Percentiles rank a stretch among this genome's conserved stretches.
phyloP scores from a whole-genome alignment of 164 flowering plant genomes.

The Malania oleifera region DNA sequence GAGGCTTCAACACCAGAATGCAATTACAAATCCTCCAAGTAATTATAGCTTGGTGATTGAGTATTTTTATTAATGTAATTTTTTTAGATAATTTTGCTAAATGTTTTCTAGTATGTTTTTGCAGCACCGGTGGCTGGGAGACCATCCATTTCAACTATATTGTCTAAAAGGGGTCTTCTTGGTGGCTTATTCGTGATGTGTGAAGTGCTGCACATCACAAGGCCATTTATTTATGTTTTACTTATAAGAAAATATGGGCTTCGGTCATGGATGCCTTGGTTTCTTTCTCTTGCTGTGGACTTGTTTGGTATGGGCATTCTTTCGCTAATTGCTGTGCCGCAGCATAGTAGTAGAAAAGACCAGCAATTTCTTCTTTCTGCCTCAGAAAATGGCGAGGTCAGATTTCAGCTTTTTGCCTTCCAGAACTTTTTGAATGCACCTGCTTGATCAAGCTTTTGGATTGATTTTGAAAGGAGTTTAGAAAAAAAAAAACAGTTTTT shows the following conservation, averaged over 20 bases:
- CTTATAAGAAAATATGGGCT: conserved; percentile 78
- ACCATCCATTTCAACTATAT: conserved; percentile 53
- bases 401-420: conserved; percentile 1
- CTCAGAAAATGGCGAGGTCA: conserved; percentile 77
- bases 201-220: conserved; percentile 62
- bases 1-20: conserved; percentile 44
- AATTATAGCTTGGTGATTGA: conserved; percentile 6
- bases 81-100: not conserved
- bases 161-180: conserved; percentile 64
- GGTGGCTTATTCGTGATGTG: conserved; percentile 66
- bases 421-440: not conserved
- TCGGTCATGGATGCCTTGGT: conserved; percentile 92
- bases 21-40: conserved; percentile 45
- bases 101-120: conserved; percentile 5
- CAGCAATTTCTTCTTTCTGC: conserved; percentile 33
- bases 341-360: conserved; percentile 16
- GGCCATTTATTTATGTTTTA: conserved; percentile 86
- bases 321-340: conserved; percentile 31
- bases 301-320: conserved; percentile 53
- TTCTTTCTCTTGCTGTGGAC: conserved; percentile 66
- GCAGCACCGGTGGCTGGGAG: conserved; percentile 39
- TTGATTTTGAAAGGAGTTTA: not conserved
- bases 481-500: not conserved
- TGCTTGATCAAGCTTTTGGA: not conserved
- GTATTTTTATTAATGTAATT: not conserved